phyloP scores from a whole-genome alignment of 2,329 filamentous ascomycete species.

The Monosporascus cannonballus region DNA sequence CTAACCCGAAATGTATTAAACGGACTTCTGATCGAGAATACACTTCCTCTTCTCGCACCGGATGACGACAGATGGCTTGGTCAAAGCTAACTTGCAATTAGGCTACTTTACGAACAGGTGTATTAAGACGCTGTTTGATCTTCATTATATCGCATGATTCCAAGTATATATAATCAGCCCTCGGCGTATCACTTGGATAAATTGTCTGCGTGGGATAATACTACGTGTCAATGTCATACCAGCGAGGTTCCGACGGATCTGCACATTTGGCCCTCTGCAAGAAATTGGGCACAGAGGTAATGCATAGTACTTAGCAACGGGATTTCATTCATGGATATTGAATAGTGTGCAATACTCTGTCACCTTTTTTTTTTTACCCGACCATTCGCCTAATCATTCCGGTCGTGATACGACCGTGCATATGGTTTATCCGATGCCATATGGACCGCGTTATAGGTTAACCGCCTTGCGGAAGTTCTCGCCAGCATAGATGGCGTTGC shows the following conservation, averaged over 20 bases:
- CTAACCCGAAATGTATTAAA: constrained; percentile 69
- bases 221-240: too few species aligned
- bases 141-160: too few species aligned
- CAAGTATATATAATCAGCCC: too few species aligned
- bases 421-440: constrained; percentile 7
- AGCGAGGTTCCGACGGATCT: too few species aligned
- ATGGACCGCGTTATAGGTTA: constrained; percentile 59
- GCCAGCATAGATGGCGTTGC: constrained; percentile 86
- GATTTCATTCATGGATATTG: constrained; percentile 14
- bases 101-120: not conserved
- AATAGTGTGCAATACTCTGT: constrained; percentile 18
- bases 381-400: constrained; percentile 19
- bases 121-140: not conserved
- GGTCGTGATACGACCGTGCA: constrained; percentile 18
- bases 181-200: too few species aligned
- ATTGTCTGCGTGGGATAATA: too few species aligned
- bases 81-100: not conserved
- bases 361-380: constrained; percentile 22
- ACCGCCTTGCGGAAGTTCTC: constrained; percentile 86
- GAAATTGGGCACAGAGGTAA: not conserved
- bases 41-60: not conserved
- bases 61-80: not conserved
- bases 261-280: not conserved
- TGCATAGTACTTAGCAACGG: not conserved
- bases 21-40: constrained; percentile 67